Evolutionary conservation across 2,329 filamentous ascomycete genomes (phyloP).

Genomic region (Nannizzia gypsea): DNA sequence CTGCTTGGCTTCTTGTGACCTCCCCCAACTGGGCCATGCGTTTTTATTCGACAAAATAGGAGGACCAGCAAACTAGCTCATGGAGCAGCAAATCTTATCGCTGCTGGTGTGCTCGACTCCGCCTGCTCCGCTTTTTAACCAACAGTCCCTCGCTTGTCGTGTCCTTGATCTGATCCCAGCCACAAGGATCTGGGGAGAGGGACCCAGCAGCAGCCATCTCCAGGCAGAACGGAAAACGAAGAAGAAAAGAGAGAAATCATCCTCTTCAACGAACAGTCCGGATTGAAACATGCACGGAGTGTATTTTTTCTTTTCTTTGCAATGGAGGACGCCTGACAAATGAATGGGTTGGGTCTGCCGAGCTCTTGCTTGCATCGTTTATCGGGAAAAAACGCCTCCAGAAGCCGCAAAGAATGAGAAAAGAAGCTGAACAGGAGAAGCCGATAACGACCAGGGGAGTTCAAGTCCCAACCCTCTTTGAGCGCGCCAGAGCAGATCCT

Average conservation of each 20-base stretch:
- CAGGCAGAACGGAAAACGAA: too few species aligned
- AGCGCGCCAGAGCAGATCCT: neutral
- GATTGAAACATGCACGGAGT: neutral
- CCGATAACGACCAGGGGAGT: neutral
- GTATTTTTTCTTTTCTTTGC: neutral
- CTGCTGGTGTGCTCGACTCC: neutral
- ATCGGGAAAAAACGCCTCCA: neutral
- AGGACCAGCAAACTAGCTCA: neutral
- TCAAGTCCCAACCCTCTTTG: neutral
- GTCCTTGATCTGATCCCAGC: constrained; percentile 1
- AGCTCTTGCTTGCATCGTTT: neutral
- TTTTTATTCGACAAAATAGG: neutral
- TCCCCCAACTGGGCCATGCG: neutral
- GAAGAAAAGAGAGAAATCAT: neutral
- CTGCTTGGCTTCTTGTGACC: neutral
- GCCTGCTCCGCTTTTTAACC: neutral
- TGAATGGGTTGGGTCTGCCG: neutral
- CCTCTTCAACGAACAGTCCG: neutral
- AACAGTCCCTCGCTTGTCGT: neutral
- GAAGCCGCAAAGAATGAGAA: neutral
- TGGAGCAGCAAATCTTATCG: constrained; percentile 1
- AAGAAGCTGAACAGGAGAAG: neutral
- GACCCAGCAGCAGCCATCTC: neutral
- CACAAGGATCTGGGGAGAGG: neutral
- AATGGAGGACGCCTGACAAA: neutral